Evolutionary conservation across 129 eudicot genomes (phyloP).

Genomic region (Flaveria trinervia): DNA sequence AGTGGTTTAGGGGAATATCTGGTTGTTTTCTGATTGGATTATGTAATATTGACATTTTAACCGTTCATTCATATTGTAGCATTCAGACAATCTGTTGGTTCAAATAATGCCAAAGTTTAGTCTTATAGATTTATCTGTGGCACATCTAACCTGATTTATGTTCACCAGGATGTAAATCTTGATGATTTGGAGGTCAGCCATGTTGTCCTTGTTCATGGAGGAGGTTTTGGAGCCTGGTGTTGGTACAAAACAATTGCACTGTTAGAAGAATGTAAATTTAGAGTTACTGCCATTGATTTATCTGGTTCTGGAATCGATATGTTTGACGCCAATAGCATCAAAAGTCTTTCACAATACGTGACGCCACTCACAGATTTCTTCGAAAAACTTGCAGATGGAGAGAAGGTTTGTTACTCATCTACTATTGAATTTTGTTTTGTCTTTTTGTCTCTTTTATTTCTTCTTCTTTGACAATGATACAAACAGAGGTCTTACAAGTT

Average conservation of each 20-base stretch:
- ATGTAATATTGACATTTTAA: not conserved
- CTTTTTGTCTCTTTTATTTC: not conserved
- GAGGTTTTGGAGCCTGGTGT: constrained; percentile 99
- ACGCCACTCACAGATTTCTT: constrained; percentile 77
- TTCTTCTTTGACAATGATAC: constrained; percentile 1
- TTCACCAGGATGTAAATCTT: constrained; percentile 60
- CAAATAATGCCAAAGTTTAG: not conserved
- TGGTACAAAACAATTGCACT: constrained; percentile 96
- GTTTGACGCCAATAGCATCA: constrained; percentile 69
- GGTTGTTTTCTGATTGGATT: constrained; percentile 1
- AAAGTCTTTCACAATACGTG: constrained; percentile 79
- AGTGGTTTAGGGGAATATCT: constrained; percentile 9
- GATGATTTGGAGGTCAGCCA: constrained; percentile 72
- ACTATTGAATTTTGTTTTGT: not conserved
- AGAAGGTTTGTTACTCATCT: constrained; percentile 60
- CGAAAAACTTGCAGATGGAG: constrained; percentile 77
- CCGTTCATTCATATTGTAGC: not conserved
- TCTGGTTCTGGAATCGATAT: constrained; percentile 93
- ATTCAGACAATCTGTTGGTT: not conserved
- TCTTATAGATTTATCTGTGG: constrained; percentile 2
- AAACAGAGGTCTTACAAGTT: constrained; percentile 4
- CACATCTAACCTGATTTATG: not conserved
- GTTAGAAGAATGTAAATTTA: constrained; percentile 81
- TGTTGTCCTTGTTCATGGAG: constrained; percentile 95
- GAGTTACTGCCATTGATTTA: constrained; percentile 91